Conservation (phyloP, 2,329 filamentous ascomycete species). For the Penicillium corylophilum region DNA sequence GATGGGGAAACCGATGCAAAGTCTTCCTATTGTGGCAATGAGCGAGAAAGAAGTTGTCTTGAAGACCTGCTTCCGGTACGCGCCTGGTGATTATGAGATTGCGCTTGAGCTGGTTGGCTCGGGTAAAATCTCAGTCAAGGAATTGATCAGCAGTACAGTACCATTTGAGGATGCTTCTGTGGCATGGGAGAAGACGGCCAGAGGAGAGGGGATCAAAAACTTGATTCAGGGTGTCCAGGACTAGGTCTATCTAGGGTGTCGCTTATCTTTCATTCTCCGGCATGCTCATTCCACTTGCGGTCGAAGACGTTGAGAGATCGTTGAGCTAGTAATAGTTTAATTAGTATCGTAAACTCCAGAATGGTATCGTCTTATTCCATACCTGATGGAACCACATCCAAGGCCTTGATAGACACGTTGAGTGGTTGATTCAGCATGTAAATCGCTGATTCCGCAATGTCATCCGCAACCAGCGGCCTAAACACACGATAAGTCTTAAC, state of each 20-base stretch:
- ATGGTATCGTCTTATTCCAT: no score
- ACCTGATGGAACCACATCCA: no score
- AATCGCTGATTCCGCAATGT: no score
- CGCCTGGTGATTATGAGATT: not conserved
- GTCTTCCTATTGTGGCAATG: not conserved
- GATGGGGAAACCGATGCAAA: conserved; percentile 3
- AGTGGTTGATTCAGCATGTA: no score
- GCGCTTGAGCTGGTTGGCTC: not conserved
- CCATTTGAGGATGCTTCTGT: not conserved
- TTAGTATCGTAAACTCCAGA: no score
- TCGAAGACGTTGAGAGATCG: no score
- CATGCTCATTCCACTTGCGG: no score
- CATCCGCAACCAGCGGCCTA: no score
- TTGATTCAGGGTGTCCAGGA: not conserved
- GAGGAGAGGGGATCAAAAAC: not conserved
- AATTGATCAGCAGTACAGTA: not conserved
- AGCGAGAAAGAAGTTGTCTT: not conserved
- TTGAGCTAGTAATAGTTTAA: no score
- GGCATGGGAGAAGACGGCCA: not conserved
- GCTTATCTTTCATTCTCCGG: no score
- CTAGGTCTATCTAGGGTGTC: not conserved
- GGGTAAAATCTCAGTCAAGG: not conserved
- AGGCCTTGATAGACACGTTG: no score
- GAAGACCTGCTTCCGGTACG: not conserved
- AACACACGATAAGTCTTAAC: no score